These are phyloP conservation scores for Skeletonema menzelii DNA, from an alignment of 108 stramenopile species.

Conservation along the genomic window DNA sequence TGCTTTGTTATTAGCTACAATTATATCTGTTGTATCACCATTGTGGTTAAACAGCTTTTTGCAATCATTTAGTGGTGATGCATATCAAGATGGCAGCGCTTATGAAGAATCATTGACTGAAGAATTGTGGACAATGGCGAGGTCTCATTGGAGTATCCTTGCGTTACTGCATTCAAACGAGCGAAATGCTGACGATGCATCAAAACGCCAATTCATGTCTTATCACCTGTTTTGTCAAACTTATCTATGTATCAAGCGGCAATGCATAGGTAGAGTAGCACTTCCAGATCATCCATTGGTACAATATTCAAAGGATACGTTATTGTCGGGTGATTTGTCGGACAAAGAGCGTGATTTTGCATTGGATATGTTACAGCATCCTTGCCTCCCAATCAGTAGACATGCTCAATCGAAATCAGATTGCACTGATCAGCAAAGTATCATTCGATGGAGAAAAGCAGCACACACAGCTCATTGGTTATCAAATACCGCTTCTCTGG, in stretches of 20 bases:
- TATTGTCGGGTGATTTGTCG: constrained; percentile 23
- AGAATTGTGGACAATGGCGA: constrained; percentile 42
- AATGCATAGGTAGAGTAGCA: constrained; percentile 26
- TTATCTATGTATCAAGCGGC: constrained; percentile 33
- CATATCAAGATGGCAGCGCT: constrained; percentile 2
- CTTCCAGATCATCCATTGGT: constrained; percentile 26
- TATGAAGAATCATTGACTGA: constrained; percentile 40
- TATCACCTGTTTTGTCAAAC: constrained; percentile 18
- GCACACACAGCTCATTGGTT: constrained; percentile 33
- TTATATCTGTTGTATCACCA: constrained; percentile 21
- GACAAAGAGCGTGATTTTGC: constrained; percentile 23
- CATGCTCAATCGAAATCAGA: neutral
- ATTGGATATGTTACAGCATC: constrained; percentile 18
- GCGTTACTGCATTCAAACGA: neutral
- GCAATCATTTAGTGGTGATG: neutral
- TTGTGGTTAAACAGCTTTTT: constrained; percentile 3
- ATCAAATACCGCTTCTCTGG: constrained; percentile 7
- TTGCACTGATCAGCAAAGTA: neutral
- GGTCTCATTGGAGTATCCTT: constrained; percentile 24
- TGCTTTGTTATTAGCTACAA: constrained; percentile 31
- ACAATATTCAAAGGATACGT: constrained; percentile 33
- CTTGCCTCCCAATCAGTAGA: neutral
- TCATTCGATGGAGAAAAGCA: constrained; percentile 36
- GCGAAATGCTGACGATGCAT: neutral
- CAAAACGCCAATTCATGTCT: constrained; percentile 6